Conservation (phyloP, 345 rosid species). For the Hirschfeldia incana region DNA sequence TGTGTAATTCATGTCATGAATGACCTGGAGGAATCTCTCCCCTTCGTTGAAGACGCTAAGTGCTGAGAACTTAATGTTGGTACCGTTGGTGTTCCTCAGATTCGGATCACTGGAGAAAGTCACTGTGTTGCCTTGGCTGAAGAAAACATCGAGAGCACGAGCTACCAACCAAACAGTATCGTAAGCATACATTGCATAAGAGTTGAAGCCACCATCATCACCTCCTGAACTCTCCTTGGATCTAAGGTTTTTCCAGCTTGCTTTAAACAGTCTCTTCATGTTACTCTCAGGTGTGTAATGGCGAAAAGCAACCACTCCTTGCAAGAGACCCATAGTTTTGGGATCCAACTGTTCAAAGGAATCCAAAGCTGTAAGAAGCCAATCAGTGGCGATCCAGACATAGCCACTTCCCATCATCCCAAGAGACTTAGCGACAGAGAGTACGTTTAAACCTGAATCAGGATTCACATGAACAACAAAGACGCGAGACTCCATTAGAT, state of each 20-base stretch:
- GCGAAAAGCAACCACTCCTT: conserved; percentile 86
- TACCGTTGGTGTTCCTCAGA: conserved; percentile 48
- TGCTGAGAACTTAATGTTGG: conserved; percentile 53
- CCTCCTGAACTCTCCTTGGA: conserved; percentile 34
- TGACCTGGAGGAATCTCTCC: conserved; percentile 55
- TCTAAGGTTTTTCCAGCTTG: conserved; percentile 58
- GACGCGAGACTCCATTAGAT: conserved; percentile 79
- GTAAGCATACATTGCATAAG: conserved; percentile 83
- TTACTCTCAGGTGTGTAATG: conserved; percentile 75
- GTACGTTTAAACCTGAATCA: conserved; percentile 70
- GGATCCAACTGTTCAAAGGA: conserved; percentile 46
- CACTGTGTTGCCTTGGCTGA: conserved; percentile 57
- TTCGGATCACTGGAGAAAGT: conserved; percentile 70
- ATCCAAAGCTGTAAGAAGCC: conserved; percentile 84
- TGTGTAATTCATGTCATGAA: conserved; percentile 61
- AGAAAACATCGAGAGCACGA: conserved; percentile 64
- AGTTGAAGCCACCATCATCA: conserved; percentile 49
- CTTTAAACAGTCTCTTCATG: conserved; percentile 48
- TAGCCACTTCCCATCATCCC: conserved; percentile 71
- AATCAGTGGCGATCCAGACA: conserved; percentile 96
- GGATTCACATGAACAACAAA: conserved; percentile 91
- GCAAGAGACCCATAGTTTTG: conserved; percentile 60
- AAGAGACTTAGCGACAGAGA: conserved; percentile 64
- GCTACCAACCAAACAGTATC: conserved; percentile 96
- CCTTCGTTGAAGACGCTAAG: conserved; percentile 77